A percentile compares a stretch with the other conserved stretches of the same genome.
These are phyloP conservation scores for Rauvolfia tetraphylla DNA, from an alignment of 257 asterid genomes.

Conservation along the genomic window DNA sequence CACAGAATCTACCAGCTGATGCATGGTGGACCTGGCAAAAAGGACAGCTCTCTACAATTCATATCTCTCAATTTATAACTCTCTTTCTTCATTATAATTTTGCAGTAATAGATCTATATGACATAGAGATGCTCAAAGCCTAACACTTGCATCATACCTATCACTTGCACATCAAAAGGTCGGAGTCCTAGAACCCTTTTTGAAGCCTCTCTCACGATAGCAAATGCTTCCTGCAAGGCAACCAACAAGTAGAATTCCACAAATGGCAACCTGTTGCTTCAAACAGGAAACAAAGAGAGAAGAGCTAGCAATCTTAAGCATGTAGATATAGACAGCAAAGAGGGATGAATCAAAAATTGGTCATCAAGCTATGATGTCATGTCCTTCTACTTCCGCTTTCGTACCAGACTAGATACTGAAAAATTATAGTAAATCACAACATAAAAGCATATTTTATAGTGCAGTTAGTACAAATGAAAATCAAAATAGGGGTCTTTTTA, in stretches of 20 bases:
- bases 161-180: constrained; percentile 92
- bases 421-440: neutral
- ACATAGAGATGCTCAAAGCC: constrained; percentile 1
- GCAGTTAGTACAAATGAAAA: neutral
- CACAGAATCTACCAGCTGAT: neutral
- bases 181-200: constrained; percentile 96
- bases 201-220: constrained; percentile 94
- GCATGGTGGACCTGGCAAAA: neutral
- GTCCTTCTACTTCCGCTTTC: neutral
- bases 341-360: neutral
- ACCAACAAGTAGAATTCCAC: constrained; percentile 5
- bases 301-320: neutral
- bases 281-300: neutral
- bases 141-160: constrained; percentile 41
- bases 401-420: neutral
- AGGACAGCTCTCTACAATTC: neutral
- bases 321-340: neutral
- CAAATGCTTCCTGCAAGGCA: constrained; percentile 83
- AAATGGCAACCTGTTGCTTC: neutral
- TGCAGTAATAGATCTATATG: neutral
- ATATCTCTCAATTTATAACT: neutral
- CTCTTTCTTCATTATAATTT: neutral
- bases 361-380: neutral
- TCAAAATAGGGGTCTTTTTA: neutral
- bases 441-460: neutral